These are phyloP conservation scores for Phyllosticta paracitricarpa DNA, from an alignment of 2,329 filamentous ascomycete species.

Conservation along the genomic window DNA sequence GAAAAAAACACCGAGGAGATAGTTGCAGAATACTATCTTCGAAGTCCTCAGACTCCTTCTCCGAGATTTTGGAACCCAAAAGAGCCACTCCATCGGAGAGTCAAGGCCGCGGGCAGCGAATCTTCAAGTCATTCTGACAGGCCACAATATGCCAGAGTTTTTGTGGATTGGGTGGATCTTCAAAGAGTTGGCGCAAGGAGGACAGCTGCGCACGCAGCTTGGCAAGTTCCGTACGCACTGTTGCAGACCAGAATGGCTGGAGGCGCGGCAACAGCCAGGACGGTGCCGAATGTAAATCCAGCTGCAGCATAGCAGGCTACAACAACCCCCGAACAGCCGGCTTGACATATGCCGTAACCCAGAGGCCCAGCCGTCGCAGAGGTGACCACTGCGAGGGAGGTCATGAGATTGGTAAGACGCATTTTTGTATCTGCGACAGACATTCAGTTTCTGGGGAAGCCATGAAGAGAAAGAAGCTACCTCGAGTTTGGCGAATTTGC, in stretches of 20 bases:
- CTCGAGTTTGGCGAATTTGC: background rate
- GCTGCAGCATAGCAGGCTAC: constrained; percentile 39
- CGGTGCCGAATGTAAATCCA: constrained; percentile 35
- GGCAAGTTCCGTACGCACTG: constrained; percentile 34
- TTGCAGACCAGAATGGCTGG: constrained; percentile 37
- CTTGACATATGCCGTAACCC: constrained; percentile 39
- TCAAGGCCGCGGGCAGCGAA: no score
- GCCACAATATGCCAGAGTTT: background rate
- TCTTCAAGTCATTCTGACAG: background rate
- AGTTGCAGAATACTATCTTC: no score
- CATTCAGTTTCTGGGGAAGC: background rate
- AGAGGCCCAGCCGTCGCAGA: constrained; percentile 21
- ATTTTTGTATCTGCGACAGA: background rate
- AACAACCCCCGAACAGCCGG: constrained; percentile 36
- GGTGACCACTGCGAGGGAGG: background rate
- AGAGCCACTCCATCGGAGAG: no score
- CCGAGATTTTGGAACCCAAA: no score
- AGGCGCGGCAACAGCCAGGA: constrained; percentile 28
- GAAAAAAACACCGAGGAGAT: no score
- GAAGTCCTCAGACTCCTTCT: no score
- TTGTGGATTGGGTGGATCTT: constrained; percentile 1
- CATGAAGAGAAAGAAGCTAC: background rate
- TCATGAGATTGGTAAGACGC: background rate
- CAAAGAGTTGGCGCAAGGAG: constrained; percentile 26
- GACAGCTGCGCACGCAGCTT: constrained; percentile 34